Conservation (phyloP, 768 basidiomycete species). For the Lactifluus echinatus region DNA sequence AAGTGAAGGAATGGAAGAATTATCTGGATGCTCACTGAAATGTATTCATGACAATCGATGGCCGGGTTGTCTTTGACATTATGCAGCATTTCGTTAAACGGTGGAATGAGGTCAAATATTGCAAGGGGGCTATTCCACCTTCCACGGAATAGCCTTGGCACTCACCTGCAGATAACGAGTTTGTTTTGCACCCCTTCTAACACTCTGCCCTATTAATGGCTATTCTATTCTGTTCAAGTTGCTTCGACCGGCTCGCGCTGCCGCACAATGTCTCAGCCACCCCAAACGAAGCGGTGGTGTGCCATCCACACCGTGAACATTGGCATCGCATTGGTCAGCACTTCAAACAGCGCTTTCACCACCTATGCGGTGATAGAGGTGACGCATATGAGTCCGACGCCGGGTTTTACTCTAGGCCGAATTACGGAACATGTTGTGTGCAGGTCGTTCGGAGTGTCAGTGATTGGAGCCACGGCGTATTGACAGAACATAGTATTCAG, state of each 20-base stretch:
- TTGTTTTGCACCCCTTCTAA: constrained; percentile 22
- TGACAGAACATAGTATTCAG: constrained; percentile 87
- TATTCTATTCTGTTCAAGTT: constrained; percentile 27
- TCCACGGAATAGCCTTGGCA: neutral
- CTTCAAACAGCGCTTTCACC: constrained; percentile 27
- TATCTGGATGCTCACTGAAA: too few species aligned
- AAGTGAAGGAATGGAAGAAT: too few species aligned
- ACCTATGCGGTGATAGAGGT: constrained; percentile 23
- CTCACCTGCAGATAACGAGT: constrained; percentile 34
- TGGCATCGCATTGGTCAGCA: constrained; percentile 35
- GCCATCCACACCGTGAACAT: constrained; percentile 62
- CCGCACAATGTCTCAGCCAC: constrained; percentile 58
- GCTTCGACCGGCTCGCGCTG: constrained; percentile 63
- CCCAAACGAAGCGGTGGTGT: constrained; percentile 58
- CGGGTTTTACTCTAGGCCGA: constrained; percentile 31
- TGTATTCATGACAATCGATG: constrained; percentile 79
- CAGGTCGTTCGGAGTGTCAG: constrained; percentile 81
- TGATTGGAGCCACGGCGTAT: constrained; percentile 92
- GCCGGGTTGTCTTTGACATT: constrained; percentile 80
- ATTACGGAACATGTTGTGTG: constrained; percentile 51
- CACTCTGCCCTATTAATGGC: neutral
- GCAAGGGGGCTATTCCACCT: constrained; percentile 47
- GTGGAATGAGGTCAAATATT: constrained; percentile 84
- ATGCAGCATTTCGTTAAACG: constrained; percentile 89
- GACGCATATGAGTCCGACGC: constrained; percentile 31